phyloP scores from a whole-genome alignment of 2,329 filamentous ascomycete species.

The Blumeria graminis region DNA sequence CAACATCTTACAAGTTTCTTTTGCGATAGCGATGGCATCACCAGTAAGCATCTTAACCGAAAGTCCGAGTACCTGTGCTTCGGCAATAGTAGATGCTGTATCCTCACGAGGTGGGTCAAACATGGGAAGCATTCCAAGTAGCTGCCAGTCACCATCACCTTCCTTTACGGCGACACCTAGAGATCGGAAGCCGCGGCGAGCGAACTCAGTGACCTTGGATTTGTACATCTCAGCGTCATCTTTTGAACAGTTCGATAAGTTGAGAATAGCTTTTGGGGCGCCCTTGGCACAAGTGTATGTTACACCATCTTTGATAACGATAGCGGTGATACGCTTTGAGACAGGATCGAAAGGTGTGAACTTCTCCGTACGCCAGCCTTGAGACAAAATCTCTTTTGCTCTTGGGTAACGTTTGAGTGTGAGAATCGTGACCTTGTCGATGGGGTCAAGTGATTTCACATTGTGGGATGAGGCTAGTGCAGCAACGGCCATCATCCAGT shows the following conservation, averaged over 20 bases:
- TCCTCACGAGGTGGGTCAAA: slow-evolving; percentile 61
- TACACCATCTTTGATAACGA: slow-evolving; percentile 44
- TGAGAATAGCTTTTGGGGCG: slow-evolving; percentile 51
- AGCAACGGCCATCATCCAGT: slow-evolving; percentile 68
- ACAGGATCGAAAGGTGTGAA: slow-evolving; percentile 60
- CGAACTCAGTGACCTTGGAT: slow-evolving; percentile 51
- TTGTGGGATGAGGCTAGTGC: slow-evolving; percentile 58
- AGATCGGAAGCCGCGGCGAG: slow-evolving; percentile 56
- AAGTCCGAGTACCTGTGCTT: slow-evolving; percentile 53
- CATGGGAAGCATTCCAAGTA: slow-evolving; percentile 57
- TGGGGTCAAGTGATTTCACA: slow-evolving; percentile 54
- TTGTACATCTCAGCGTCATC: slow-evolving; percentile 42
- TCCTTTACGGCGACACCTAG: slow-evolving; percentile 60
- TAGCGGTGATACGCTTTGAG: slow-evolving; percentile 53
- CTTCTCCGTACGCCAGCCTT: slow-evolving; percentile 55
- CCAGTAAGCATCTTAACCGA: slow-evolving; percentile 64
- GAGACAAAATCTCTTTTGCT: slow-evolving; percentile 48
- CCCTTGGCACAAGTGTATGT: slow-evolving; percentile 53
- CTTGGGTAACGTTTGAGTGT: slow-evolving; percentile 56
- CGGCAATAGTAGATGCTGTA: slow-evolving; percentile 54
- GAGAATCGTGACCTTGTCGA: slow-evolving; percentile 57
- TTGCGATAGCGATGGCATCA: slow-evolving; percentile 57
- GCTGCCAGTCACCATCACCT: slow-evolving; percentile 44
- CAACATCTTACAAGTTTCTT: slow-evolving; percentile 66
- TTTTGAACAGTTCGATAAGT: slow-evolving; percentile 40